Base-by-base conservation (phyloP, 1,139 yeast genomes). In the Candida anutae region DNA sequence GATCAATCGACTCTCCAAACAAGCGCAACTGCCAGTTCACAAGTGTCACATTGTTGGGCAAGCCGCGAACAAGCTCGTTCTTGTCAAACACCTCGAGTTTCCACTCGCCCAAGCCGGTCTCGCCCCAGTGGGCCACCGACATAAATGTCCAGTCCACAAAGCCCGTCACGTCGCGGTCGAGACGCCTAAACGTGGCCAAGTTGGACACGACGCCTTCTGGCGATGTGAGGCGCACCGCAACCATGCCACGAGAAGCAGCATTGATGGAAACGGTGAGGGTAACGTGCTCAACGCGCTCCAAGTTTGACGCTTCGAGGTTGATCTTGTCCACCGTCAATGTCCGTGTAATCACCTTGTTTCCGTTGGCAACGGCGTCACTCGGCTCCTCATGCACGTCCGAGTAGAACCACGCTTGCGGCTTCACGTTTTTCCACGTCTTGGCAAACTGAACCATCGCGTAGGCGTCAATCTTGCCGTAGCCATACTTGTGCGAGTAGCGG, bases 101-200 rank as follows among this genome's bases (percentile, higher is more conserved):
- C 98, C 98, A 93, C 11, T 73, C 75, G 8, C 99, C 99, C 18
- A 55, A 54, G 2, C 93, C 93, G 1, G 53, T 37, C 49, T 87
- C 96, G 20, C 95, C 96, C 97, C 98, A 90, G 51, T 90, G 97
- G 3, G 95, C 97, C 14, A 93, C 97, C n/a, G 93, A 74, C 87
- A 88, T 85, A 47, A 90, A 90, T 1, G 87, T 82, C 99, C 99
- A 93, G 39, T 80, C 66, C 6, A 48, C 45, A 40, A 84, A 81
- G 0, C 96, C 95, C 2, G 50, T 60, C 2, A 45, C 42, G 4
- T 76, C 63, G 4, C 36, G 40, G 51, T 93, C 99, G 13, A 54
- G 42, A 4, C 54, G 54, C 42, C 99, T 71, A 22, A 67, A 67
- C n/a, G 78, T 73, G 2, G 94, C 95, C 37, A 93, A 62, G 27